A percentile compares a stretch with the other conserved stretches of the same genome.
Conservation (phyloP, 2,329 filamentous ascomycete species). For the Diplodia mutila region DNA sequence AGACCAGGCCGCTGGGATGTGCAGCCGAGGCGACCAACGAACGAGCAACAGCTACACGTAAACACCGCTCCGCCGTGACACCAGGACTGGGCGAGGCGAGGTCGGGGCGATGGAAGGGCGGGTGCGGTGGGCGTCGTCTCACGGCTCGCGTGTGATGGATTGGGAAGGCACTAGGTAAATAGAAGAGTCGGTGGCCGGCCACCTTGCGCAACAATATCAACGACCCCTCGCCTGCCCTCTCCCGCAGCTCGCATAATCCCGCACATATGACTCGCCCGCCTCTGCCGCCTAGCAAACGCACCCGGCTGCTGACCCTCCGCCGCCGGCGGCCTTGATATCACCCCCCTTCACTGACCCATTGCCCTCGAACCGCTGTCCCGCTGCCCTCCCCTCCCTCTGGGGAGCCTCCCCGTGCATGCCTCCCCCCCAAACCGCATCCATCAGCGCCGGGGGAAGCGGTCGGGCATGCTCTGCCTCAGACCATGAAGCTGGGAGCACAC, state of each 20-base stretch:
- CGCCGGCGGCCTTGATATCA: neutral
- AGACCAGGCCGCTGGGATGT: slow-evolving; percentile 9
- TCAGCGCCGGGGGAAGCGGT: neutral
- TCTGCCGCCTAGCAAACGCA: neutral
- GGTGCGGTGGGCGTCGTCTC: slow-evolving; percentile 10
- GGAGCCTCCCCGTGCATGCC: neutral
- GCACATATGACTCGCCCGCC: slow-evolving; percentile 13
- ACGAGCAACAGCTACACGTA: neutral
- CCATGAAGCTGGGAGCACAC: neutral
- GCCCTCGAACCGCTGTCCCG: neutral
- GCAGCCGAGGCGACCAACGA: slow-evolving; percentile 16
- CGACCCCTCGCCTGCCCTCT: slow-evolving; percentile 21
- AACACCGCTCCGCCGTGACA: slow-evolving; percentile 6
- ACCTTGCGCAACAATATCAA: slow-evolving; percentile 25
- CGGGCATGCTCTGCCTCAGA: neutral
- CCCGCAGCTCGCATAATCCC: slow-evolving; percentile 19
- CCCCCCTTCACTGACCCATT: neutral
- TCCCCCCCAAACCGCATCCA: neutral
- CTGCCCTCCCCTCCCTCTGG: neutral
- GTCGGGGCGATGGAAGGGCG: slow-evolving; percentile 16
- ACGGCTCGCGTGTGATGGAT: slow-evolving; percentile 26
- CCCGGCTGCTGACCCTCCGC: neutral
- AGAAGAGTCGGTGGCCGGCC: slow-evolving; percentile 25
- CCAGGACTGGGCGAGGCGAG: slow-evolving; percentile 8
- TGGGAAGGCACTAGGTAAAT: slow-evolving; percentile 26